Conservation (phyloP, 345 rosid species). For the Garcia nutans region DNA sequence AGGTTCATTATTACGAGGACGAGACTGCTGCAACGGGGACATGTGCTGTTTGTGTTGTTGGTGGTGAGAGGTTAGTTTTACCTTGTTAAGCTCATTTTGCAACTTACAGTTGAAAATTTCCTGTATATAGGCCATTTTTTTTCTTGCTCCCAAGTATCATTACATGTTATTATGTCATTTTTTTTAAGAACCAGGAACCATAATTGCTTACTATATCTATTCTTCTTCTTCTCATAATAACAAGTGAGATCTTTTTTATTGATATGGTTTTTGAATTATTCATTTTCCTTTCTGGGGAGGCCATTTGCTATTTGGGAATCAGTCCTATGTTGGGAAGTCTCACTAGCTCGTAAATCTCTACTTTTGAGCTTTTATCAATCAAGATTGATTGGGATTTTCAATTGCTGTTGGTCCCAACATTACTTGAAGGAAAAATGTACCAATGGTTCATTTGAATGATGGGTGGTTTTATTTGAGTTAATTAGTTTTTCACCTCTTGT, state of each 20-base stretch:
- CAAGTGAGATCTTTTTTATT: background rate
- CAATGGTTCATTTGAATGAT: background rate
- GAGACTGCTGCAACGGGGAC: no score
- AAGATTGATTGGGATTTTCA: background rate
- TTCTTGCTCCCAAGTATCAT: background rate
- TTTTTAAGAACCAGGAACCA: no score
- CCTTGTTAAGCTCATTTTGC: no score
- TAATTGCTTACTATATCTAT: background rate
- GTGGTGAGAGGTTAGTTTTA: no score
- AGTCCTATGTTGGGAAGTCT: background rate
- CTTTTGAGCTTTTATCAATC: background rate
- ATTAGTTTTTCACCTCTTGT: background rate
- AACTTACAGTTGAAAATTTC: background rate
- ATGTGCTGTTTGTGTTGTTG: no score
- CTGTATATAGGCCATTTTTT: background rate
- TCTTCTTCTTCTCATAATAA: background rate
- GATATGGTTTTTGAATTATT: background rate
- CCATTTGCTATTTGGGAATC: background rate
- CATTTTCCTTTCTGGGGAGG: background rate
- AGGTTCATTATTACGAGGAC: no score
- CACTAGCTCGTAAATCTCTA: background rate
- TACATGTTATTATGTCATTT: background rate
- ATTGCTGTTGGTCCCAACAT: background rate
- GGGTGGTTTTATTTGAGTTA: background rate
- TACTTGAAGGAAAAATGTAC: no score